These are phyloP conservation scores for Quercus cerris DNA, from an alignment of 306 rosid species.

Conservation along the genomic window DNA sequence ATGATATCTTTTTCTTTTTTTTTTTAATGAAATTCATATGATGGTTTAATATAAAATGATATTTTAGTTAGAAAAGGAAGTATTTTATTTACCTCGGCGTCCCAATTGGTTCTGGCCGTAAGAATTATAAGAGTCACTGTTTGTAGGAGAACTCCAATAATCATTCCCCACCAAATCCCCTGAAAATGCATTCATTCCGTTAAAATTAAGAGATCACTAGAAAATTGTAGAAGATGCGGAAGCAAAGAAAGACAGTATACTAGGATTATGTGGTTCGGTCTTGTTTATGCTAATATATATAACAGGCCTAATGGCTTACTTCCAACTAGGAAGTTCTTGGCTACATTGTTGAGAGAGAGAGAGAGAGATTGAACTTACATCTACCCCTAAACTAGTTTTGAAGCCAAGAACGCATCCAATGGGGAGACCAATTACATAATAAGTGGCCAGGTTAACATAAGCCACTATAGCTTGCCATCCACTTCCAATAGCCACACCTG, in stretches of 20 bases:
- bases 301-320: too few relatives aligned
- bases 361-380: conserved; percentile 31
- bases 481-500: conserved; percentile 80
- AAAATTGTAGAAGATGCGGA: too few relatives aligned
- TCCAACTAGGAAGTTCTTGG: too few relatives aligned
- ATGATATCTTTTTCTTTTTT: not conserved
- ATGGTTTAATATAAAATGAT: not conserved
- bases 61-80: not conserved
- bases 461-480: conserved; percentile 79
- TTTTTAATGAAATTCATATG: not conserved
- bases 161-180: conserved; percentile 85
- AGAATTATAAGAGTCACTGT: conserved; percentile 50
- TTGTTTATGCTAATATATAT: too few relatives aligned
- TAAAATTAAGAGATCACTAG: not conserved
- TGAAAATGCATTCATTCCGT: not conserved
- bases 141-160: conserved; percentile 65
- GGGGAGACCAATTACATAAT: conserved; percentile 61
- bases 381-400: conserved; percentile 55
- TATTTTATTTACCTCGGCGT: conserved; percentile 40
- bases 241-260: too few relatives aligned
- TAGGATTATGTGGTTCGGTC: too few relatives aligned
- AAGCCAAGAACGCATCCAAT: conserved; percentile 70
- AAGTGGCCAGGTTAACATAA: conserved; percentile 58
- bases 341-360: not conserved
- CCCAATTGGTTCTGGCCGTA: conserved; percentile 65